Evolutionary conservation across 331 rosid species (phyloP), one percentile per base, ranked within the genome.

Genomic region (Ulmus americana): DNA sequence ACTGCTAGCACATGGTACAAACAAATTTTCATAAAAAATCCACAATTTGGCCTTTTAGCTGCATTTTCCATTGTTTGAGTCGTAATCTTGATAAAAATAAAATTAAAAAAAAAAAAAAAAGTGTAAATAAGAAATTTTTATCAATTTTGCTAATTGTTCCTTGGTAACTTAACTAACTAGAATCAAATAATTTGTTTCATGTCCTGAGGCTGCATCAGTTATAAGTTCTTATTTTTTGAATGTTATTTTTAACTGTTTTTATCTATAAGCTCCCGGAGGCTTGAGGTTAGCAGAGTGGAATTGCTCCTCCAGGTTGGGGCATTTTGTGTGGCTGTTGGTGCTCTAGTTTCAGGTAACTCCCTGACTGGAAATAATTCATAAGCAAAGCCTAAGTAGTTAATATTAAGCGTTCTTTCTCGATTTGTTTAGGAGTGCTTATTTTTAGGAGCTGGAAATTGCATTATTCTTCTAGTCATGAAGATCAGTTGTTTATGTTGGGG

Each of bases 291-390:
- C 84, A 83, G 90, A 71, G 88, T 94, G 60, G 97, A 94, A 76
- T 80, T 94, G 76, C 99, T 94, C 69, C 95, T 94, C 56, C 97
- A 94, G 88, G 99, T 90, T 73, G 99, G 99, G 70, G 81, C 99
- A 58, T 94, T 94, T 83, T 90, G 97, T 76, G 72, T 82, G 74
- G 95, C 80, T 59, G 74, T 94, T 52, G 99, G 99, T 59, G 97
- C 99, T 75, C 84, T 94, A 59, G 77, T 94, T 71, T 86, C 99
- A 71, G 99, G 99, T 94, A 76, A 76, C 63, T 18, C 43, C 53
- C 66, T 18, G 48, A 16, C 59, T 18, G 42, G 65, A 48, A 8
- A 6, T 2, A 59, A 47, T 7, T 20, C 9, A 51, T 5, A 57
- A 1, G 1, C 5, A 49, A 3, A 13, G 15, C 35, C 35, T 28